Conservation (phyloP, 2,329 filamentous ascomycete species). For the Fusarium sp. region DNA sequence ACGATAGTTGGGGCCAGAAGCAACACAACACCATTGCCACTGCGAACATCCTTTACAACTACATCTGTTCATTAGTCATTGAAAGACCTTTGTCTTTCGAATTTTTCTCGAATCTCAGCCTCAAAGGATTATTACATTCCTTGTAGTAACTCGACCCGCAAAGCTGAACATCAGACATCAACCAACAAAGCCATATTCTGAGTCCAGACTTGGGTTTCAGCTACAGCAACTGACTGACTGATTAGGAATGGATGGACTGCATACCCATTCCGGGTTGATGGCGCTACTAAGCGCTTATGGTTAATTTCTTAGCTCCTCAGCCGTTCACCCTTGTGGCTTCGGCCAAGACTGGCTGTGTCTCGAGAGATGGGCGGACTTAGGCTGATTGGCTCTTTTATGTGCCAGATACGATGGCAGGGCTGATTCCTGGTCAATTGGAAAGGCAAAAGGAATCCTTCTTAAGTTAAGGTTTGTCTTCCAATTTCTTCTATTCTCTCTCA, state of each 20-base stretch:
- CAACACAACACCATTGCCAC: background rate
- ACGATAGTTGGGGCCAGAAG: background rate
- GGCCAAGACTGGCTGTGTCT: conserved; percentile 12
- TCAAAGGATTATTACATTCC: background rate
- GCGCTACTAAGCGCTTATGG: conserved; percentile 6
- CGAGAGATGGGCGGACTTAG: background rate
- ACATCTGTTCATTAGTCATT: background rate
- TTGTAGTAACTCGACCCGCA: background rate
- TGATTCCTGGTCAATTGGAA: conserved; percentile 1
- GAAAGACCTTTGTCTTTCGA: background rate
- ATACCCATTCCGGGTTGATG: background rate
- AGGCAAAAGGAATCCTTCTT: background rate
- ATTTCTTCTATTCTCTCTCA: background rate
- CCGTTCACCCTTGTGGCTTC: background rate
- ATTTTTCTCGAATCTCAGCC: background rate
- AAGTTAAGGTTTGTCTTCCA: background rate
- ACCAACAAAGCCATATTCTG: background rate
- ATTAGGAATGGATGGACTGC: background rate
- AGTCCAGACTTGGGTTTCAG: background rate
- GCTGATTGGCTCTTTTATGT: conserved; percentile 1
- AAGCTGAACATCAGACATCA: background rate
- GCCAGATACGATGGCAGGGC: conserved; percentile 4
- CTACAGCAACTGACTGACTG: background rate
- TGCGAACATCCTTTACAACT: background rate
- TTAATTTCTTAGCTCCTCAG: conserved; percentile 2